A percentile compares a stretch with the other conserved stretches of the same genome.
Evolutionary conservation across 164 flowering plant genomes (phyloP).

Genomic region (Berberis vulgaris): DNA sequence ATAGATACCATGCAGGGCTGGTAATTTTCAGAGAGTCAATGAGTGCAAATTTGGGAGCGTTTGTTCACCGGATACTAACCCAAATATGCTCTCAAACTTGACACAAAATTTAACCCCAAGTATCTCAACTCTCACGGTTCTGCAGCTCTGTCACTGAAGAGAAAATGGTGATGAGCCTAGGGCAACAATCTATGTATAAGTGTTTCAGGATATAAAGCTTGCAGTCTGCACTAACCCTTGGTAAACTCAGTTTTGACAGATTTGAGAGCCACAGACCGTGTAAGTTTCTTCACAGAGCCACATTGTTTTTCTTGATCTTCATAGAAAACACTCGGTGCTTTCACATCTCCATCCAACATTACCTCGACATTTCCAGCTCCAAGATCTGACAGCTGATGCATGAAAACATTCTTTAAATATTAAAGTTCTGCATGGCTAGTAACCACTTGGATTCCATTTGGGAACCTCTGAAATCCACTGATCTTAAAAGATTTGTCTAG

Average conservation of each 20-base stretch:
- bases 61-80: not conserved
- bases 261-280: not conserved
- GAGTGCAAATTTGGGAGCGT: not conserved
- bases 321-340: not conserved
- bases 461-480: constrained; percentile 9
- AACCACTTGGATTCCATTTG: constrained; percentile 8
- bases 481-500: constrained; percentile 8
- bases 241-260: not conserved
- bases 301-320: not conserved
- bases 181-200: not conserved
- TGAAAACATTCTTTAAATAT: constrained; percentile 8
- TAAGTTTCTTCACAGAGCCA: not conserved
- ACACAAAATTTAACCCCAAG: constrained; percentile 1
- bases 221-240: not conserved
- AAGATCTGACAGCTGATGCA: constrained; percentile 9
- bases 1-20: not conserved
- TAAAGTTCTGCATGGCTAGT: constrained; percentile 8
- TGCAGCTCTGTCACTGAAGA: not conserved
- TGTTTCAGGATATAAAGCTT: not conserved
- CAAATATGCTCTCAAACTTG: not conserved
- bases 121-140: not conserved
- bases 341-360: constrained; percentile 18
- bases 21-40: not conserved
- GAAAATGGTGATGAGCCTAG: not conserved
- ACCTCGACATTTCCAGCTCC: constrained; percentile 3